Conservation (phyloP, 306 rosid genomes). For the Herpetospermum pedunculosum region DNA sequence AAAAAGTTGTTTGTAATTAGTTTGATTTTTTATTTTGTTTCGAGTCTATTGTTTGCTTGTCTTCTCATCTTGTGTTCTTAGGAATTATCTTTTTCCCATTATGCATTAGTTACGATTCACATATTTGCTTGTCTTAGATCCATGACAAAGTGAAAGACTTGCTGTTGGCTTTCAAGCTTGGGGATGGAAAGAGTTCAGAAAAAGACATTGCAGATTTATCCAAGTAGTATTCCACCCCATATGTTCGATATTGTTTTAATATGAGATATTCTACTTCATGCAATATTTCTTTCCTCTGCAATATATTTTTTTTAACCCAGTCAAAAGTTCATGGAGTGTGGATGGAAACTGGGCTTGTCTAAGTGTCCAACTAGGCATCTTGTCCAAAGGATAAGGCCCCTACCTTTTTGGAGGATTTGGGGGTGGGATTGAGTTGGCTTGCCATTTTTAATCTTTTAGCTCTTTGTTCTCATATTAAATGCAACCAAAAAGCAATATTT, state of each 20-base stretch:
- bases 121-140: constrained; percentile 32
- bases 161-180: constrained; percentile 36
- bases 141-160: constrained; percentile 48
- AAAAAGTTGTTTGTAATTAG: background rate
- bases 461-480: background rate
- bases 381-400: background rate
- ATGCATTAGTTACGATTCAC: background rate
- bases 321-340: background rate
- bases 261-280: background rate
- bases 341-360: background rate
- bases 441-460: background rate
- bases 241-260: background rate
- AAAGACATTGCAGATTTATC: constrained; percentile 34
- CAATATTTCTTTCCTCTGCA: background rate
- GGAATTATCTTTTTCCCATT: background rate
- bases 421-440: background rate
- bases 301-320: background rate
- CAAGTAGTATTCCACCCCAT: constrained; percentile 33
- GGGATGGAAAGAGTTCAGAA: constrained; percentile 34
- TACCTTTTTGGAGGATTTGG: background rate
- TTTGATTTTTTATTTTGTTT: background rate
- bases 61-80: background rate
- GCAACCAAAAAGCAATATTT: background rate
- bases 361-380: background rate
- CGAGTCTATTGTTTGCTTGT: background rate